These are phyloP conservation scores for Linanthus parryae DNA, from an alignment of 148 eudicot genomes.

Conservation along the genomic window DNA sequence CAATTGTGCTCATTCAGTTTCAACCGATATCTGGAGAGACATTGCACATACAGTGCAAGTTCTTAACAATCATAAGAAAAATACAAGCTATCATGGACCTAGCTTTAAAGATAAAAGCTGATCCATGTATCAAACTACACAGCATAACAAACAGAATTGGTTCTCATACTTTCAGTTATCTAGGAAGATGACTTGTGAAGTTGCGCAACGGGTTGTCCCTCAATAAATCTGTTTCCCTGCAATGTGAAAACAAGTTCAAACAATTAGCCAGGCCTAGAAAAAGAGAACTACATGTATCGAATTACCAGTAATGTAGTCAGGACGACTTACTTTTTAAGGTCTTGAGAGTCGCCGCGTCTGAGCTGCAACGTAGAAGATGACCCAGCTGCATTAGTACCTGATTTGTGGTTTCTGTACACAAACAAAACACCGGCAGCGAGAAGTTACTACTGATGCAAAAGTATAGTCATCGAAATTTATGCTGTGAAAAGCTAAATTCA, in stretches of 20 bases:
- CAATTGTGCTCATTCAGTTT: too few species aligned
- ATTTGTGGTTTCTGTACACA: slow-evolving; percentile 29
- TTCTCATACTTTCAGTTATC: slow-evolving; percentile 19
- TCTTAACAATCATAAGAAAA: background rate
- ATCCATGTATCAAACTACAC: background rate
- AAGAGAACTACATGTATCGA: background rate
- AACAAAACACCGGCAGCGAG: background rate
- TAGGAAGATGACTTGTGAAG: slow-evolving; percentile 71
- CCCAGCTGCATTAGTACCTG: slow-evolving; percentile 21
- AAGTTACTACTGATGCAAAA: background rate
- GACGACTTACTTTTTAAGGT: slow-evolving; percentile 54
- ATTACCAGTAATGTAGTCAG: background rate
- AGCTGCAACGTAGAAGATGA: slow-evolving; percentile 41
- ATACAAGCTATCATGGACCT: background rate
- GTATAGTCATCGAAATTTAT: background rate
- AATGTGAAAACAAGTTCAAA: background rate
- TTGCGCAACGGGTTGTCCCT: slow-evolving; percentile 82
- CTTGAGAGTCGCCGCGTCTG: slow-evolving; percentile 50
- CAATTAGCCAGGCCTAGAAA: background rate
- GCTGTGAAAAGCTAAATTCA: background rate
- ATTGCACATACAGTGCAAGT: too few species aligned
- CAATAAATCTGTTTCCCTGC: slow-evolving; percentile 80
- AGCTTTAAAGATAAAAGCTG: slow-evolving; percentile 12
- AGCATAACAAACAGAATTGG: slow-evolving; percentile 4
- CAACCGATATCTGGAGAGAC: too few species aligned